Conservation (phyloP, 2,329 filamentous ascomycete species). For the Pseudocercospora crystallina region DNA sequence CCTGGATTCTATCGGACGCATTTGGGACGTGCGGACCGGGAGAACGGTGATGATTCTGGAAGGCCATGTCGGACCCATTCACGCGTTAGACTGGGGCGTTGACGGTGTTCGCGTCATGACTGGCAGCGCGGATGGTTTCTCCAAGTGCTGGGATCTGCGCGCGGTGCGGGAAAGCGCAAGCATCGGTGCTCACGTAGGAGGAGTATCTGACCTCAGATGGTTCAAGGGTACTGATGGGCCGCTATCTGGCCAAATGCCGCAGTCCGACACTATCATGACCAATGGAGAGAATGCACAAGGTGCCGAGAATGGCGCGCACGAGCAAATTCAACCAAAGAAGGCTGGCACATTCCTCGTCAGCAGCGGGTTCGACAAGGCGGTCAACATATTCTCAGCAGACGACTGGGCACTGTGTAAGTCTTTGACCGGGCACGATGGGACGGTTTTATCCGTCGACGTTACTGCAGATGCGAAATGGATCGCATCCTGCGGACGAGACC, state of each 20-base stretch:
- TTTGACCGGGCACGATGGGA: conserved; percentile 85
- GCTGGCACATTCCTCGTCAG: conserved; percentile 89
- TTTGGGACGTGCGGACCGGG: conserved; percentile 93
- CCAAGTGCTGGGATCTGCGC: conserved; percentile 96
- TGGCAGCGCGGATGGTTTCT: conserved; percentile 88
- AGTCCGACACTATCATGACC: conserved; percentile 33
- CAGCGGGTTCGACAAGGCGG: conserved; percentile 87
- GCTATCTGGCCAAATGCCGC: conserved; percentile 59
- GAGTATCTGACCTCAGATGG: conserved; percentile 91
- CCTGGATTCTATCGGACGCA: conserved; percentile 86
- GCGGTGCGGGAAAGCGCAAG: conserved; percentile 81
- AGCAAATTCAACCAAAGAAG: conserved; percentile 64
- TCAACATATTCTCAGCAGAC: conserved; percentile 94
- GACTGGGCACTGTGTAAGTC: conserved; percentile 91
- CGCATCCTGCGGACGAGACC: conserved; percentile 88
- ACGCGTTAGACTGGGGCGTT: conserved; percentile 85
- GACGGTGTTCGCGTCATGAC: conserved; percentile 93
- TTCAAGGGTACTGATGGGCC: conserved; percentile 84
- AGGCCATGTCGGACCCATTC: conserved; percentile 89
- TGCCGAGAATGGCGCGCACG: background rate
- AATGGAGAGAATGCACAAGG: conserved; percentile 17
- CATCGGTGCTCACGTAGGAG: conserved; percentile 85
- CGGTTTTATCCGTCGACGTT: conserved; percentile 87
- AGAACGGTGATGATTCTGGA: conserved; percentile 95
- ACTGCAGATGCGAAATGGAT: conserved; percentile 87